Conservation (phyloP, 2,329 filamentous ascomycete genomes). For the Pestalotiopsis sp. region DNA sequence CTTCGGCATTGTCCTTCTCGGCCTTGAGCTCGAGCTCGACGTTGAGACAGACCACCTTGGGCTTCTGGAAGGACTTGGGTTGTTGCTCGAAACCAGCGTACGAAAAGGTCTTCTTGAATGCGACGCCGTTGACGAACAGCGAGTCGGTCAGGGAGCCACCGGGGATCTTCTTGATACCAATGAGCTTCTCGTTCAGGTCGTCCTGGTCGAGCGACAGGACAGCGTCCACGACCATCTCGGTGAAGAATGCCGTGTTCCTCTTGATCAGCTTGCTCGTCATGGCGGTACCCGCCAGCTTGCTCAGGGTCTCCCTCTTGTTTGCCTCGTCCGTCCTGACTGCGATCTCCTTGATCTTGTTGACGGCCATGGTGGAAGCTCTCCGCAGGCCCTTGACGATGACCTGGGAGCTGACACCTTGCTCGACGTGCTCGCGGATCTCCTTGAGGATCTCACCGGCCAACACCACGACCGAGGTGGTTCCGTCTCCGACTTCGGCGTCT, state of each 20-base stretch:
- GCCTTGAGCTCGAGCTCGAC: conserved; percentile 98
- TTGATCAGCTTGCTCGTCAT: conserved; percentile 99
- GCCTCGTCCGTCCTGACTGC: conserved; percentile 81
- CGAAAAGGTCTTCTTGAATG: conserved; percentile 99
- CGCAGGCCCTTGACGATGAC: conserved; percentile 96
- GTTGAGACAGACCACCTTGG: conserved; percentile 96
- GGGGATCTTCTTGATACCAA: conserved; percentile 97
- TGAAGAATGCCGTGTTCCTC: conserved; percentile 95
- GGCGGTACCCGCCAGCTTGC: conserved; percentile 88
- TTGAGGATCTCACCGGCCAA: conserved; percentile 97
- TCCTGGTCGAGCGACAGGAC: conserved; percentile 95
- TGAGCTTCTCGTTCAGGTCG: conserved; percentile 96
- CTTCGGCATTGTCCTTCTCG: conserved; percentile 98
- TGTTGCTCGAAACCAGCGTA: conserved; percentile 99
- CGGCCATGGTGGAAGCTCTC: conserved; percentile 84
- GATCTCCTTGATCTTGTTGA: conserved; percentile 99
- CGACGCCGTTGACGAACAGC: conserved; percentile 95
- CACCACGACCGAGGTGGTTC: conserved; percentile 96
- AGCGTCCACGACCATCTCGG: conserved; percentile 98
- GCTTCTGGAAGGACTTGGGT: conserved; percentile 91
- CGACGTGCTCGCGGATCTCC: conserved; percentile 93
- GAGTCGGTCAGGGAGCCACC: conserved; percentile 96
- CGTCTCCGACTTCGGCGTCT: conserved; percentile 98
- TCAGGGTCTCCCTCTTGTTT: conserved; percentile 84
- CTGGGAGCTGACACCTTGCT: conserved; percentile 96